phyloP scores from a whole-genome alignment of 2,329 filamentous ascomycete species.

The Fusarium avenaceum region DNA sequence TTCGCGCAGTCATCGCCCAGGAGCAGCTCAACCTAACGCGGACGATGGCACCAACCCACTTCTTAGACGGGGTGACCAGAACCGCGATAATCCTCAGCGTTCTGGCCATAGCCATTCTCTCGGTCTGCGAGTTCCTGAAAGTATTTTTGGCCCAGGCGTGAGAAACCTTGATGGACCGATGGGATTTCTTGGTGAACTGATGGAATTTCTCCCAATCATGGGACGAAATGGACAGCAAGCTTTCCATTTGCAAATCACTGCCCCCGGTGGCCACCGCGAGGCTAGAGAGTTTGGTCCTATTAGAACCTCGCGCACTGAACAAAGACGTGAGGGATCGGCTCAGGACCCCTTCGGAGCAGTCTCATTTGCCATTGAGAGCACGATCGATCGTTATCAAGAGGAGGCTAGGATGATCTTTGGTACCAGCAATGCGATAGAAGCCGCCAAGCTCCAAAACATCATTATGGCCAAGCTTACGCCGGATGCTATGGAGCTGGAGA shows the following conservation, averaged over 20 bases:
- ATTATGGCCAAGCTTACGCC: constrained; percentile 83
- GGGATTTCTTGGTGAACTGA: constrained; percentile 67
- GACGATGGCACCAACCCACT: constrained; percentile 92
- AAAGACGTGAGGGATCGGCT: constrained; percentile 61
- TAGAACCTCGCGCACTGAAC: constrained; percentile 62
- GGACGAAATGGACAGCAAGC: constrained; percentile 63
- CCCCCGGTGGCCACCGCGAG: constrained; percentile 62
- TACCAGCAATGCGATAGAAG: constrained; percentile 71
- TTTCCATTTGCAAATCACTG: constrained; percentile 72
- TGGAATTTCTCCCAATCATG: constrained; percentile 66
- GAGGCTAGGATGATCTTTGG: constrained; percentile 91
- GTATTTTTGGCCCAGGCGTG: constrained; percentile 57
- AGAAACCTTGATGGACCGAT: constrained; percentile 65
- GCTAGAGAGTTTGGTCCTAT: constrained; percentile 63
- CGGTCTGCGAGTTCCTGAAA: constrained; percentile 64
- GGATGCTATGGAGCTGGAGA: constrained; percentile 85
- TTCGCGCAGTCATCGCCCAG: constrained; percentile 67
- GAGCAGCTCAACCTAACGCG: constrained; percentile 66
- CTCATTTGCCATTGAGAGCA: constrained; percentile 78
- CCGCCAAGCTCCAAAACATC: constrained; percentile 75
- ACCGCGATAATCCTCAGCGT: constrained; percentile 63
- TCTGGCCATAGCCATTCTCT: constrained; percentile 65
- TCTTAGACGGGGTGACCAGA: constrained; percentile 72
- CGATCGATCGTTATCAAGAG: constrained; percentile 85
- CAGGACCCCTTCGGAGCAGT: constrained; percentile 81